Evolutionary conservation across 495 filamentous ascomycete genomes (phyloP).

Genomic region (Penicillium taxi): DNA sequence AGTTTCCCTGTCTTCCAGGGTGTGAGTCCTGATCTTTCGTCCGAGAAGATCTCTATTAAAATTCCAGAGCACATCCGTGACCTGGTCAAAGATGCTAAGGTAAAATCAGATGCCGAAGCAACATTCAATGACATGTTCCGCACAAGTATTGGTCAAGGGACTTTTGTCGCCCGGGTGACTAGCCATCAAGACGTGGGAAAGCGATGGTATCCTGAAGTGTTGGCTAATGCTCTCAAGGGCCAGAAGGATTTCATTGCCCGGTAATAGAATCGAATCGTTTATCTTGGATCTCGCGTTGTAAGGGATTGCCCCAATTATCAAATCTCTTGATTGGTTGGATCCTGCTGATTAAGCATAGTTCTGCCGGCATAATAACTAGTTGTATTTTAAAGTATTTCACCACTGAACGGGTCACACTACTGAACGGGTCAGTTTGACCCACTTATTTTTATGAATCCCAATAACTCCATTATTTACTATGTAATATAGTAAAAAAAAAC

Average conservation of each 20-base stretch:
- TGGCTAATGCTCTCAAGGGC: constrained; percentile 31
- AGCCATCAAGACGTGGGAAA: constrained; percentile 84
- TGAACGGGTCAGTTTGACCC: too few relatives aligned
- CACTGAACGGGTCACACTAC: too few relatives aligned
- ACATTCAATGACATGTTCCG: constrained; percentile 36
- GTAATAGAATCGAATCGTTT: too few relatives aligned
- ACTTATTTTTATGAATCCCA: too few relatives aligned
- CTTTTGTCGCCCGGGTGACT: constrained; percentile 73
- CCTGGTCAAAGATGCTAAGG: constrained; percentile 31
- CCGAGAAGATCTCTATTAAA: constrained; percentile 61
- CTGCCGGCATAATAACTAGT: too few relatives aligned
- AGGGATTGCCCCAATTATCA: constrained; percentile 2
- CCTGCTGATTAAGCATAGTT: too few relatives aligned
- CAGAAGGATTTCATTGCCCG: constrained; percentile 17
- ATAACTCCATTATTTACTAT: too few relatives aligned
- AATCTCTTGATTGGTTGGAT: too few relatives aligned
- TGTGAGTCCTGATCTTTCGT: constrained; percentile 70
- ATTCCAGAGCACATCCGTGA: constrained; percentile 60
- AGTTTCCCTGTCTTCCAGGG: constrained; percentile 89
- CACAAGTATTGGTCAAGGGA: constrained; percentile 71
- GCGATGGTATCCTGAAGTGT: constrained; percentile 67
- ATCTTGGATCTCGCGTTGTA: too few relatives aligned
- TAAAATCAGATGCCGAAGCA: constrained; percentile 37
- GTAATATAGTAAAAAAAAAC: too few relatives aligned
- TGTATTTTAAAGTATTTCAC: too few relatives aligned